Evolutionary conservation across 2,329 filamentous ascomycete species (phyloP).

Genomic region (Fusarium sp.): DNA sequence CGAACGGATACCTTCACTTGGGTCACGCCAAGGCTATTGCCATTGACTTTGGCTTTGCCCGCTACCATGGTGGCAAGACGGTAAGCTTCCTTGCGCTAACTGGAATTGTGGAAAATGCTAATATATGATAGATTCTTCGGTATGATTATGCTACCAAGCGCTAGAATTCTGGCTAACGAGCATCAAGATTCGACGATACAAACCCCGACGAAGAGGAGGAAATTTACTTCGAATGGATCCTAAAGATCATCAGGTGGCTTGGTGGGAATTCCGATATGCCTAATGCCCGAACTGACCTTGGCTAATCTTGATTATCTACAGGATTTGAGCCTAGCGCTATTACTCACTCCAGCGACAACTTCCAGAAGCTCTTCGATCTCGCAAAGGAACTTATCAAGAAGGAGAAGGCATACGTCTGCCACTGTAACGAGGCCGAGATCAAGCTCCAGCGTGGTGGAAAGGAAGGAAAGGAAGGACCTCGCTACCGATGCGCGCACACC

Average conservation of each 20-base stretch:
- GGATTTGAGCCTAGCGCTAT: constrained; percentile 80
- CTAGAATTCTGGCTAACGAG: constrained; percentile 20
- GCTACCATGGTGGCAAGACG: constrained; percentile 78
- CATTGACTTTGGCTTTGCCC: constrained; percentile 95
- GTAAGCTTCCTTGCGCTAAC: constrained; percentile 36
- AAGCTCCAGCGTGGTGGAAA: constrained; percentile 88
- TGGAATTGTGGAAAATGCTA: constrained; percentile 12
- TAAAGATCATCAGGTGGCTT: constrained; percentile 87
- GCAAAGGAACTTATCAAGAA: constrained; percentile 84
- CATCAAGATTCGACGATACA: constrained; percentile 86
- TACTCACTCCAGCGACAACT: constrained; percentile 92
- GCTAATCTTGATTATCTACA: constrained; percentile 30
- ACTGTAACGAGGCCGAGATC: constrained; percentile 85
- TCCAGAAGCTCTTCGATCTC: constrained; percentile 86
- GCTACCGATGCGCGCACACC: constrained; percentile 85
- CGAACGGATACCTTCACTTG: constrained; percentile 93
- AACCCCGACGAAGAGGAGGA: constrained; percentile 95
- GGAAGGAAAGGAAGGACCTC: constrained; percentile 70
- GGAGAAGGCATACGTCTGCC: constrained; percentile 84
- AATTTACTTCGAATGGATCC: constrained; percentile 87
- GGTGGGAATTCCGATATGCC: constrained; percentile 32
- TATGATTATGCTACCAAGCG: constrained; percentile 21
- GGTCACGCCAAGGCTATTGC: constrained; percentile 96
- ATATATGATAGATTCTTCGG: constrained; percentile 48
- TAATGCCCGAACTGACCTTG: background rate